A percentile compares a stretch with the other conserved stretches of the same genome.
phyloP scores from a whole-genome alignment of 2,329 filamentous ascomycete species.

The Penicillium sp. region DNA sequence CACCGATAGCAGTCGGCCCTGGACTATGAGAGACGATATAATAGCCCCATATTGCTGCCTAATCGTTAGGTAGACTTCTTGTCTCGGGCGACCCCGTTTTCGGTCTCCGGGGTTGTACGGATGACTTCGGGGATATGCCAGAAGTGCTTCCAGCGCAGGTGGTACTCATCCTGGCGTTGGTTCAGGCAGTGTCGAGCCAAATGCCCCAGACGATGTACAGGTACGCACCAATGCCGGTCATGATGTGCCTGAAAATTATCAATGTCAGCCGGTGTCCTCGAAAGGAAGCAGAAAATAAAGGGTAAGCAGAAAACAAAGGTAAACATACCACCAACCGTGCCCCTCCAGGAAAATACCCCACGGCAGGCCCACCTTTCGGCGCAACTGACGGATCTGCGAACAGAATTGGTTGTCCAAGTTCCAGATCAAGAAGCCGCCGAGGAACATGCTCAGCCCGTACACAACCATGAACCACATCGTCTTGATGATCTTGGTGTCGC shows the following conservation, averaged over 20 bases:
- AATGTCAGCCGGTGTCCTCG: constrained; percentile 9
- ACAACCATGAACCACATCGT: constrained; percentile 73
- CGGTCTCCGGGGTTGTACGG: constrained; percentile 19
- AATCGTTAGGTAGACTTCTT: constrained; percentile 28
- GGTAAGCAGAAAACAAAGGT: neutral
- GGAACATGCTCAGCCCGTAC: constrained; percentile 63
- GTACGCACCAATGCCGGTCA: constrained; percentile 78
- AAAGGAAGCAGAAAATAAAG: neutral
- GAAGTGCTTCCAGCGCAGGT: constrained; percentile 62
- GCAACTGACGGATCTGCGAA: constrained; percentile 57
- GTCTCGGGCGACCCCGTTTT: constrained; percentile 20
- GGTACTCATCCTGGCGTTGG: constrained; percentile 64
- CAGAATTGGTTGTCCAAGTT: constrained; percentile 75
- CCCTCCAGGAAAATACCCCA: constrained; percentile 73
- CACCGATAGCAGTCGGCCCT: neutral
- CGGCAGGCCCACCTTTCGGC: constrained; percentile 65
- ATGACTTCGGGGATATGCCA: constrained; percentile 55
- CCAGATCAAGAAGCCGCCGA: constrained; percentile 73
- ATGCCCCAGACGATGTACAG: constrained; percentile 80
- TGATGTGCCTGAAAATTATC: constrained; percentile 56
- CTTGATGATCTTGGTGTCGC: constrained; percentile 55
- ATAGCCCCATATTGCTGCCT: neutral
- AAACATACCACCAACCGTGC: constrained; percentile 64
- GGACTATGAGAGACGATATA: neutral
- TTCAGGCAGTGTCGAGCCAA: constrained; percentile 71